Conservation (phyloP, 208 protist species). For the Leishmania tarentolae region DNA sequence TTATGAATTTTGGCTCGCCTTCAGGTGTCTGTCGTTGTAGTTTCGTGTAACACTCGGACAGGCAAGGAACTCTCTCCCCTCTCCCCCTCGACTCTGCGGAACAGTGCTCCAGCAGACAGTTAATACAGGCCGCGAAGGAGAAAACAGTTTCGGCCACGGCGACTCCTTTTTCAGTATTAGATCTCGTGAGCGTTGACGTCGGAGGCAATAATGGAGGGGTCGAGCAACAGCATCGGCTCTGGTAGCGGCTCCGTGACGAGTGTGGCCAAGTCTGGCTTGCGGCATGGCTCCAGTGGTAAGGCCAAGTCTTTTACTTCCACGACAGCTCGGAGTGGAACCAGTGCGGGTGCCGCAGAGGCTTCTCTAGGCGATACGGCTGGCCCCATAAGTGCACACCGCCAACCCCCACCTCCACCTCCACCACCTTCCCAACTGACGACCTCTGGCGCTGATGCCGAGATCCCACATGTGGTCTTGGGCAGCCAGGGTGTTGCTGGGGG, state of each 20-base stretch:
- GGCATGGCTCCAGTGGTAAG: not conserved
- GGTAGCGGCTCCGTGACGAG: not conserved
- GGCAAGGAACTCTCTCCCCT: not conserved
- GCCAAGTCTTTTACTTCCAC: not conserved
- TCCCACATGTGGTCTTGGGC: not conserved
- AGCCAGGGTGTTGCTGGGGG: not conserved
- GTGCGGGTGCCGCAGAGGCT: not conserved
- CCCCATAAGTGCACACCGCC: not conserved
- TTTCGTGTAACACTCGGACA: not conserved
- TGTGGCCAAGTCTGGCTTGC: not conserved
- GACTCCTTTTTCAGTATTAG: not conserved
- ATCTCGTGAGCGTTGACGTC: not conserved
- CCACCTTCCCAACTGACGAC: slow-evolving; percentile 2
- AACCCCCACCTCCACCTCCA: not conserved
- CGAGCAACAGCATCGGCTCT: not conserved
- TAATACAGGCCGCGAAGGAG: not conserved
- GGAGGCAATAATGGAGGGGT: not conserved
- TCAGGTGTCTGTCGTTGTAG: not conserved
- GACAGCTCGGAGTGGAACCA: not conserved
- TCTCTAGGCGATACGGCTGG: not conserved
- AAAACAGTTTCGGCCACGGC: not conserved
- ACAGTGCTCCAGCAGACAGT: not conserved
- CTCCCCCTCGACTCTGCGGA: not conserved
- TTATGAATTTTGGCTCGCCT: not conserved
- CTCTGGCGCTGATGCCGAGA: slow-evolving; percentile 7